These are phyloP conservation scores for Boletellus dicymbophilus DNA, from an alignment of 1,284 basidiomycete genomes.

Conservation along the genomic window DNA sequence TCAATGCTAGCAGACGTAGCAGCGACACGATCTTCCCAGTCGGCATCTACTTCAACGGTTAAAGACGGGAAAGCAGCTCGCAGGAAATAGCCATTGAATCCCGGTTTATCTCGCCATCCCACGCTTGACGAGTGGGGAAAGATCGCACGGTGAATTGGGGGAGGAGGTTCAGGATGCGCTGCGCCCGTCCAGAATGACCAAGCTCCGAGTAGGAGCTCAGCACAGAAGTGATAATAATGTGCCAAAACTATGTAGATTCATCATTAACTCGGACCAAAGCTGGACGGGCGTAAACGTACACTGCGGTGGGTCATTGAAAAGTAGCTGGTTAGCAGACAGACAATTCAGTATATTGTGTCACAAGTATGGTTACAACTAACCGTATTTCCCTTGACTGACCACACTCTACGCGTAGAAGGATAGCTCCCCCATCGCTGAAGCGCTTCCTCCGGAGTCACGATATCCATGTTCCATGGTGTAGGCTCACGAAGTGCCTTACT, in stretches of 20 bases:
- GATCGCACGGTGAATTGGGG: constrained; percentile 66
- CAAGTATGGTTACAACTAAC: constrained; percentile 37
- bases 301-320: constrained; percentile 69
- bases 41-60: constrained; percentile 63
- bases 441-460: constrained; percentile 64
- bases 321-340: constrained; percentile 37
- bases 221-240: constrained; percentile 85
- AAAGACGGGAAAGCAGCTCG: constrained; percentile 77
- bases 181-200: constrained; percentile 74
- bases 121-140: constrained; percentile 58
- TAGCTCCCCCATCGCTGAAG: constrained; percentile 56
- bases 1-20: constrained; percentile 34
- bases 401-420: constrained; percentile 45
- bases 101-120: constrained; percentile 75
- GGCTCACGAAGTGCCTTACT: constrained; percentile 69
- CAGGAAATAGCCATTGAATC: constrained; percentile 73
- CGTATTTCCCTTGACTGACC: constrained; percentile 70
- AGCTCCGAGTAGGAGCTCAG: constrained; percentile 72
- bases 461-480: constrained; percentile 58
- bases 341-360: not conserved
- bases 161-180: constrained; percentile 37
- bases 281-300: constrained; percentile 33
- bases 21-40: constrained; percentile 66
- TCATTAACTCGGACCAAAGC: constrained; percentile 4
- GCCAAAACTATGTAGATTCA: constrained; percentile 56